Conservation (phyloP, 2,329 filamentous ascomycete species). For the Talaromyces piceae region DNA sequence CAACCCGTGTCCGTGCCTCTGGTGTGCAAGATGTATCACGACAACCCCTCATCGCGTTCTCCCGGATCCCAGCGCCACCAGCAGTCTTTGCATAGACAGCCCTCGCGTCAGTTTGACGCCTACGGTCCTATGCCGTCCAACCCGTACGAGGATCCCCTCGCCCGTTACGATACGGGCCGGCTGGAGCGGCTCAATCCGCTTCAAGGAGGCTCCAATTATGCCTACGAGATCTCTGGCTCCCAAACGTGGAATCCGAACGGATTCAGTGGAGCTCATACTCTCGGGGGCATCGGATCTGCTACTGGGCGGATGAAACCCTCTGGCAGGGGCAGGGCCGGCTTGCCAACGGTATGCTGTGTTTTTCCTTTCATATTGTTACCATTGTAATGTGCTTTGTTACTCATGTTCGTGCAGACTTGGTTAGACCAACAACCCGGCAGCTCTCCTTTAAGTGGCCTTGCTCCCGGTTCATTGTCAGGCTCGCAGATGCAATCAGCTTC, state of each 20-base stretch:
- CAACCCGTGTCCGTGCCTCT: background rate
- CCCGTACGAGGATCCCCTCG: conserved; percentile 64
- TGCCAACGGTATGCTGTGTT: conserved; percentile 61
- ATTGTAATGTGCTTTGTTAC: conserved; percentile 4
- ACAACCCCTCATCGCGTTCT: conserved; percentile 63
- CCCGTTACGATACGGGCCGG: conserved; percentile 48
- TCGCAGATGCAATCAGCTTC: conserved; percentile 24
- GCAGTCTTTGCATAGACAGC: conserved; percentile 60
- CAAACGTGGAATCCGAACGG: conserved; percentile 75
- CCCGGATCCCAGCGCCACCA: conserved; percentile 64
- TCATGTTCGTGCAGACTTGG: conserved; percentile 49
- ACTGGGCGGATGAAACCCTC: conserved; percentile 50
- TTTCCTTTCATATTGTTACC: background rate
- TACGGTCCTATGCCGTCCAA: conserved; percentile 59
- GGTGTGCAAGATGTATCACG: conserved; percentile 52
- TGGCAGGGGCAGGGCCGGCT: conserved; percentile 49
- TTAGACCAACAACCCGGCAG: conserved; percentile 50
- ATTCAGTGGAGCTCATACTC: conserved; percentile 57
- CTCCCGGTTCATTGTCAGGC: conserved; percentile 6
- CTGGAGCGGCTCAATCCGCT: conserved; percentile 53
- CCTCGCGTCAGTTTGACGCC: conserved; percentile 70
- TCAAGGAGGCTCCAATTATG: conserved; percentile 52
- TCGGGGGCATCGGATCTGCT: conserved; percentile 56
- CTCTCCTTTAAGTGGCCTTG: conserved; percentile 13
- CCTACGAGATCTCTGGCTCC: conserved; percentile 61